Evolutionary conservation across 2,329 filamentous ascomycete species (phyloP).

Genomic region (Aureobasidium sp.): DNA sequence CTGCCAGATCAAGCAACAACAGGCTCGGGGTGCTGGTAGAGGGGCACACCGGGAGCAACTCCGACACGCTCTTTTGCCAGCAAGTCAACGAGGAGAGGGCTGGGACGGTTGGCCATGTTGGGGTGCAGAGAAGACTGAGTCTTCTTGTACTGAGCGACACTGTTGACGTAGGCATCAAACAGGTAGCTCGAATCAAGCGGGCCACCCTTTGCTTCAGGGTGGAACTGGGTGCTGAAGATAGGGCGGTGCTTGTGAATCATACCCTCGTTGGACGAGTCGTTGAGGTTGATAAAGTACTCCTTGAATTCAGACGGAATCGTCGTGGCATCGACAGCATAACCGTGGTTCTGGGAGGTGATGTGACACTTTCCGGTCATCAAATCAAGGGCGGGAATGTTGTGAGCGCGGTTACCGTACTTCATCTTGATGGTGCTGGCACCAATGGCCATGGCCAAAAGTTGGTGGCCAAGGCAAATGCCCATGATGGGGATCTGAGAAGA

Average conservation of each 20-base stretch:
- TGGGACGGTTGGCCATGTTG: slow-evolving; percentile 78
- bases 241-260: slow-evolving; percentile 94
- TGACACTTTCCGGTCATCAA: slow-evolving; percentile 95
- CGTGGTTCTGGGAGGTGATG: slow-evolving; percentile 98
- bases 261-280: slow-evolving; percentile 94
- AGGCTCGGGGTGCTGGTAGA: slow-evolving; percentile 18
- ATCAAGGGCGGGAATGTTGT: slow-evolving; percentile 95
- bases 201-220: slow-evolving; percentile 95
- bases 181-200: slow-evolving; percentile 93
- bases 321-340: slow-evolving; percentile 83
- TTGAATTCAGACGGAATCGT: slow-evolving; percentile 84
- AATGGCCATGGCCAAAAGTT: slow-evolving; percentile 82
- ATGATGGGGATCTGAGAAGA: slow-evolving; percentile 86
- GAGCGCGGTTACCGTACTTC: slow-evolving; percentile 97
- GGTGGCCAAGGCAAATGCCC: slow-evolving; percentile 96
- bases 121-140: slow-evolving; percentile 63
- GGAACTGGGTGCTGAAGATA: slow-evolving; percentile 98
- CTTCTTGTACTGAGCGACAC: slow-evolving; percentile 82
- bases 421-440: slow-evolving; percentile 92
- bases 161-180: slow-evolving; percentile 93
- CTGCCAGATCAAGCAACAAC: slow-evolving; percentile 5
- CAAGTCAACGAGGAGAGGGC: slow-evolving; percentile 80
- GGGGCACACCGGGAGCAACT: slow-evolving; percentile 47
- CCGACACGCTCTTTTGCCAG: slow-evolving; percentile 91
- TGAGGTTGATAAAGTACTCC: slow-evolving; percentile 98